Evolutionary conservation across 495 filamentous ascomycete genomes (phyloP).

Genomic region (Halenospora varia): DNA sequence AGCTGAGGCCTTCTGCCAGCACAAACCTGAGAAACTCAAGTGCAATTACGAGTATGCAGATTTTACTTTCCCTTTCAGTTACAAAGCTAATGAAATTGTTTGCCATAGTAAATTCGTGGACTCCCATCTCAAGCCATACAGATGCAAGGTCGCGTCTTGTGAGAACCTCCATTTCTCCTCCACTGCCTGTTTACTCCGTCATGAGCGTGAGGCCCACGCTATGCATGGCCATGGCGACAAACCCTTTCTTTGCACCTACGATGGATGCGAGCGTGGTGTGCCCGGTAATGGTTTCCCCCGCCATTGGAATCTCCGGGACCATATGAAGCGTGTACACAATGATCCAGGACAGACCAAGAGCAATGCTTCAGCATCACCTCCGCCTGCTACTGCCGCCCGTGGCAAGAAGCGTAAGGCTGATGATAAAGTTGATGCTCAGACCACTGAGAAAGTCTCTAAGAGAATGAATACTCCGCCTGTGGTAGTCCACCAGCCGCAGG

Average conservation of each 20-base stretch:
- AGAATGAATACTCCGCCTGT: conserved; percentile 13
- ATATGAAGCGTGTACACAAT: conserved; percentile 92
- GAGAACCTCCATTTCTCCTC: conserved; percentile 82
- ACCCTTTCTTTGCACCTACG: conserved; percentile 79
- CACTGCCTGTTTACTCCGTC: conserved; percentile 89
- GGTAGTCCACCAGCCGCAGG: conserved; percentile 15
- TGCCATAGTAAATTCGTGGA: conserved; percentile 82
- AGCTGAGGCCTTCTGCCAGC: conserved; percentile 68
- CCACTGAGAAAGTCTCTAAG: conserved; percentile 9
- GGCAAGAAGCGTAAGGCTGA: conserved; percentile 24
- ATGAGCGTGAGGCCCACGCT: conserved; percentile 90
- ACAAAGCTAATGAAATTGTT: conserved; percentile 26
- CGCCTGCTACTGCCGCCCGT: conserved; percentile 12
- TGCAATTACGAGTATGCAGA: conserved; percentile 90
- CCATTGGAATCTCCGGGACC: conserved; percentile 90
- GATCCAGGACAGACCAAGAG: conserved; percentile 42
- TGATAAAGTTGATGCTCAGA: conserved; percentile 7
- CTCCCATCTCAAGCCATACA: conserved; percentile 90
- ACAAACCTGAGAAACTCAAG: conserved; percentile 86
- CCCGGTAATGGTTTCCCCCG: conserved; percentile 84
- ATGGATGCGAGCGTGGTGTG: conserved; percentile 76
- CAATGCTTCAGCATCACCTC: conserved; percentile 20
- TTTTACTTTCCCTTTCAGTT: neutral
- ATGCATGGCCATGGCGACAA: conserved; percentile 92
- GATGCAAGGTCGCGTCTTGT: conserved; percentile 78